Evolutionary conservation across 2,329 filamentous ascomycete genomes (phyloP).

Genomic region (Paramyrothecium sp.): DNA sequence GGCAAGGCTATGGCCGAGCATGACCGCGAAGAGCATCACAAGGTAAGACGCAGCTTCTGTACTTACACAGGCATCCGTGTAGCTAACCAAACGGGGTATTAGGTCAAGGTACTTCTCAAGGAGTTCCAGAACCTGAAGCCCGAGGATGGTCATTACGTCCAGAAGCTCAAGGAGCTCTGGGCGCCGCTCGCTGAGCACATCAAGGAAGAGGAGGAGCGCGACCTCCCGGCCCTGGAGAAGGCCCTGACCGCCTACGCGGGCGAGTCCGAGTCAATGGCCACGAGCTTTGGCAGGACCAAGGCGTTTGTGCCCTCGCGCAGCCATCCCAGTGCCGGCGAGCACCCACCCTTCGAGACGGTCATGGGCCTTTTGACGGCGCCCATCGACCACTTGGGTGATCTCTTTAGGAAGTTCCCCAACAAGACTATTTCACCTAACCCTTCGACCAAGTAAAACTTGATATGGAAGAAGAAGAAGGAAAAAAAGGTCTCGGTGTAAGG

Average conservation of each 20-base stretch:
- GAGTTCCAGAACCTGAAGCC: conserved; percentile 45
- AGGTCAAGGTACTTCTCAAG: conserved; percentile 52
- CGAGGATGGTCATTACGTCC: conserved; percentile 37
- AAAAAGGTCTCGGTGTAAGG: too few relatives aligned
- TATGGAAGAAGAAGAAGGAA: background rate
- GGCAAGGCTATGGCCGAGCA: conserved; percentile 43
- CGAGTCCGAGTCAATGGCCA: conserved; percentile 33
- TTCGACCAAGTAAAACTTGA: background rate
- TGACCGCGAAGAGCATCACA: conserved; percentile 46
- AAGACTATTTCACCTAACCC: background rate
- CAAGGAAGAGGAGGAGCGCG: conserved; percentile 46
- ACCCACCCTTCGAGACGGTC: conserved; percentile 55
- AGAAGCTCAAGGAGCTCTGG: conserved; percentile 43
- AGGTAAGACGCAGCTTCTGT: conserved; percentile 23
- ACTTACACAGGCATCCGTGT: background rate
- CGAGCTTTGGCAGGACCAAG: conserved; percentile 50
- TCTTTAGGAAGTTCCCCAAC: conserved; percentile 53
- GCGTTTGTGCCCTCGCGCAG: conserved; percentile 49
- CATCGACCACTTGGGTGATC: conserved; percentile 52
- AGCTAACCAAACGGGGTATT: background rate
- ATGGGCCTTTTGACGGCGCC: conserved; percentile 54
- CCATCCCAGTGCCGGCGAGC: conserved; percentile 48
- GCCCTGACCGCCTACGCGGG: conserved; percentile 29
- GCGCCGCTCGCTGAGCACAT: conserved; percentile 42
- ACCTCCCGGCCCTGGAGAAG: conserved; percentile 47